Percentiles rank a stretch among this genome's conserved stretches.
These are phyloP conservation scores for Coffea canephora DNA, from an alignment of 257 asterid species.

Conservation along the genomic window DNA sequence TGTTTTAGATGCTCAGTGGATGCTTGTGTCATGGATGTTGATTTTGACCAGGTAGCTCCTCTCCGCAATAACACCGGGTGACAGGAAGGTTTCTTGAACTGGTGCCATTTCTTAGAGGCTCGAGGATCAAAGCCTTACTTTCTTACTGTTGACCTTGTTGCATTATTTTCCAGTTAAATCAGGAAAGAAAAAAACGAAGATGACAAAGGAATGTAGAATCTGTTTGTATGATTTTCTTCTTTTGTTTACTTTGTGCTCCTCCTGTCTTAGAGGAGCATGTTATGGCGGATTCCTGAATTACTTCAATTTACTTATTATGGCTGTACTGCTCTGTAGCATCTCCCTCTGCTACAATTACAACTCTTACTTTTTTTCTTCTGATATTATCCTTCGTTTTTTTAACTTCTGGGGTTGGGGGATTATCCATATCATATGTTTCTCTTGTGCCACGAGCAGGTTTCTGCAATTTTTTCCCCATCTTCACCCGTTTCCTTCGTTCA, in stretches of 20 bases:
- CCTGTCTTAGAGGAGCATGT: not conserved
- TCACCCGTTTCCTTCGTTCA: no score
- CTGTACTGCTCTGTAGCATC: not conserved
- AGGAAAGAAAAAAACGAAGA: not conserved
- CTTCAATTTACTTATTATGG: no score
- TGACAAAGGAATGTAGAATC: constrained; percentile 1
- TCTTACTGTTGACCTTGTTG: not conserved
- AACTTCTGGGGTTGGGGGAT: no score
- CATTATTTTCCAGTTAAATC: not conserved
- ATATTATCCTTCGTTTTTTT: not conserved
- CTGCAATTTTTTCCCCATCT: no score
- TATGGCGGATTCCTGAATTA: not conserved
- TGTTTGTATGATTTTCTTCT: not conserved
- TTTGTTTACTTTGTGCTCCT: not conserved
- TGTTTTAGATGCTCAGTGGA: constrained; percentile 19
- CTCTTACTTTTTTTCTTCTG: no score
- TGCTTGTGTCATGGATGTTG: constrained; percentile 2
- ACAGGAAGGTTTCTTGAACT: not conserved
- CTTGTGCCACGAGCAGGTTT: no score
- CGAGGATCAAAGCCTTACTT: constrained; percentile 3
- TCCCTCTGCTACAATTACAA: not conserved
- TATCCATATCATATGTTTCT: no score
- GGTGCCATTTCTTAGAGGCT: not conserved
- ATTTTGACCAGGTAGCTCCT: constrained; percentile 8
- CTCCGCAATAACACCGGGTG: constrained; percentile 7